A percentile compares a stretch with the other conserved stretches of the same genome.
Conservation (phyloP, 2,329 filamentous ascomycete species). For the Neopestalotiopsis rosae region DNA sequence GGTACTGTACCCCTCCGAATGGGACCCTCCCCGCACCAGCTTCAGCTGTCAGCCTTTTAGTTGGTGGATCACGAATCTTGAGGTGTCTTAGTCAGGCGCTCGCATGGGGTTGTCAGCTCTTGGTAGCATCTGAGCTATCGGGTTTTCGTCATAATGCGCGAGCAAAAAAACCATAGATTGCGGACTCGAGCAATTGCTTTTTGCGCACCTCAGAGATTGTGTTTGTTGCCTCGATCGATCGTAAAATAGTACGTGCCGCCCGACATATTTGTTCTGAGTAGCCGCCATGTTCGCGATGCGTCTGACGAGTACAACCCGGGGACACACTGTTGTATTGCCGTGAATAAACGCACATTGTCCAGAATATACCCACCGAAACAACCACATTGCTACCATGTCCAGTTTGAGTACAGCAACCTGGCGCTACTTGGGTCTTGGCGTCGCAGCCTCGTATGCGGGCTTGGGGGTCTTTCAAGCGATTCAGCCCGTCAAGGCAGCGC, state of each 20-base stretch:
- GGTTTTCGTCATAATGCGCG: neutral
- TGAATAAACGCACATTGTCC: neutral
- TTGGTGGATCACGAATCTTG: neutral
- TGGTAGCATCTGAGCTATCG: neutral
- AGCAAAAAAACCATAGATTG: neutral
- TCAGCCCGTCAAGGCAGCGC: neutral
- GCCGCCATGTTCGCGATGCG: neutral
- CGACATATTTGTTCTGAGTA: too few species aligned
- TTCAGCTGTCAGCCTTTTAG: neutral
- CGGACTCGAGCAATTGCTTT: neutral
- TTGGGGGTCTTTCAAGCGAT: constrained; percentile 6
- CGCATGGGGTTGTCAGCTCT: neutral
- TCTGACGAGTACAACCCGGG: neutral
- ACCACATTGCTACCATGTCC: neutral
- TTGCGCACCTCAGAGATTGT: neutral
- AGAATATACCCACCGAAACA: neutral
- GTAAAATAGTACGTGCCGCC: neutral
- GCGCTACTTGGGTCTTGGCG: constrained; percentile 10
- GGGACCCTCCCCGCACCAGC: neutral
- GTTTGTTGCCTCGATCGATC: neutral
- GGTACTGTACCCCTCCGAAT: too few species aligned
- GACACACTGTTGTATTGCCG: neutral
- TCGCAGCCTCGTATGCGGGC: constrained; percentile 7
- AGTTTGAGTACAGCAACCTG: neutral
- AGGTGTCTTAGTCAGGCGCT: neutral